These are phyloP conservation scores for Hypoxylon sp. DNA, from an alignment of 2,329 filamentous ascomycete species.

Conservation along the genomic window DNA sequence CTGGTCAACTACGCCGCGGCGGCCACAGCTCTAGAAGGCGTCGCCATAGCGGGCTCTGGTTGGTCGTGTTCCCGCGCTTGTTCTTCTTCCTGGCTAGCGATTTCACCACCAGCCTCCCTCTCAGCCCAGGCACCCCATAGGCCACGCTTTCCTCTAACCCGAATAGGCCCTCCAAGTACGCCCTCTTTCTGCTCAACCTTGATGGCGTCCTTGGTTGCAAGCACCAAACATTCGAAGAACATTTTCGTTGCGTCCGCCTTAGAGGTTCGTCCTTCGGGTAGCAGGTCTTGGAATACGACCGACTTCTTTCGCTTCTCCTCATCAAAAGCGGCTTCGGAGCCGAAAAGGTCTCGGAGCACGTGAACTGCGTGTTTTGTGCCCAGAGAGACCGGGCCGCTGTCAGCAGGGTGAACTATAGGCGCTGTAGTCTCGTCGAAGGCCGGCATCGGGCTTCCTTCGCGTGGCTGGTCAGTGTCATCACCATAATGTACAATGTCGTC, in stretches of 20 bases:
- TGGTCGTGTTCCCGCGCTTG: slow-evolving; percentile 52
- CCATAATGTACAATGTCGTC: slow-evolving; percentile 56
- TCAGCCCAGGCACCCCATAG: slow-evolving; percentile 98
- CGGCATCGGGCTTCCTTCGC: slow-evolving; percentile 62
- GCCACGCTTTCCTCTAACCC: slow-evolving; percentile 90
- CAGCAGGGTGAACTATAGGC: slow-evolving; percentile 81
- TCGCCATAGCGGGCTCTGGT: slow-evolving; percentile 52
- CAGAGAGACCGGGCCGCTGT: slow-evolving; percentile 87
- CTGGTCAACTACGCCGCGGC: slow-evolving; percentile 46
- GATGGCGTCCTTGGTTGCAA: slow-evolving; percentile 97
- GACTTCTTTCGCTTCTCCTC: slow-evolving; percentile 79
- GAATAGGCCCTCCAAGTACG: slow-evolving; percentile 80
- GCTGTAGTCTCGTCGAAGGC: slow-evolving; percentile 83
- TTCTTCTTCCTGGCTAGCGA: slow-evolving; percentile 63
- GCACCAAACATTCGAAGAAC: slow-evolving; percentile 97
- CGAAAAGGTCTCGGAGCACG: slow-evolving; percentile 89
- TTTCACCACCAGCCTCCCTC: slow-evolving; percentile 73
- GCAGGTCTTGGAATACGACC: slow-evolving; percentile 90
- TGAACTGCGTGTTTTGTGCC: slow-evolving; percentile 97
- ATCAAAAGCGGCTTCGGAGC: slow-evolving; percentile 74
- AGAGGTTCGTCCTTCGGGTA: slow-evolving; percentile 83
- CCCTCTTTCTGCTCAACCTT: slow-evolving; percentile 89
- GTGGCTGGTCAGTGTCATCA: slow-evolving; percentile 60
- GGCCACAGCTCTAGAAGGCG: slow-evolving; percentile 49
- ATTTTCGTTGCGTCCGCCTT: slow-evolving; percentile 97